phyloP scores from a whole-genome alignment of 495 filamentous ascomycete genomes.

The Trichoderma reesei region DNA sequence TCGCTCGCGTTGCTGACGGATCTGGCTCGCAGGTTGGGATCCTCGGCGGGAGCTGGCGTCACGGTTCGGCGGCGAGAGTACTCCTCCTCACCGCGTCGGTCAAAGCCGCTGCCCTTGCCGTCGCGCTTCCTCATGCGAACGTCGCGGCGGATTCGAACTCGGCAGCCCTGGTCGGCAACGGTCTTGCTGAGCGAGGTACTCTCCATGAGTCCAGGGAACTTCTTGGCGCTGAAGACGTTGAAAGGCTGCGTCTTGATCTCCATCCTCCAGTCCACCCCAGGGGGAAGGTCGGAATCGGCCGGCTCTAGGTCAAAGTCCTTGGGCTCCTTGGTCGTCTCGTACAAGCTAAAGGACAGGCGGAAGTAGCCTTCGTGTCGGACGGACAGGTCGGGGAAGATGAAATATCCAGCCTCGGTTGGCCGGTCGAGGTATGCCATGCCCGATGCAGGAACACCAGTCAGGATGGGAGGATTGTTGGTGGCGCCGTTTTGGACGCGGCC shows the following conservation, averaged over 20 bases:
- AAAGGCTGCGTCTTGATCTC: constrained; percentile 86
- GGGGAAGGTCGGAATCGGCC: constrained; percentile 17
- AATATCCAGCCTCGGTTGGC: constrained; percentile 84
- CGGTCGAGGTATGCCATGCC: constrained; percentile 96
- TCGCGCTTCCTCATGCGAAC: constrained; percentile 92
- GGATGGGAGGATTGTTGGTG: constrained; percentile 61
- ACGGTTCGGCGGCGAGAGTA: constrained; percentile 44
- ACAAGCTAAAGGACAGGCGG: constrained; percentile 79
- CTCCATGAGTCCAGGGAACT: constrained; percentile 90
- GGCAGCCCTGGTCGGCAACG: constrained; percentile 94
- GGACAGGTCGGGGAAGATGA: constrained; percentile 94
- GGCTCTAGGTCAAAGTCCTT: constrained; percentile 37
- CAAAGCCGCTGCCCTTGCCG: constrained; percentile 60
- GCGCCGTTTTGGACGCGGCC: constrained; percentile 57
- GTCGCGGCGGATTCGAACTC: constrained; percentile 91
- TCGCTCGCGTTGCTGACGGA: constrained; percentile 66
- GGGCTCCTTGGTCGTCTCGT: constrained; percentile 77
- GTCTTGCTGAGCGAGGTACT: constrained; percentile 82
- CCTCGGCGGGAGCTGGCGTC: constrained; percentile 50
- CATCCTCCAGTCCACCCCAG: constrained; percentile 47
- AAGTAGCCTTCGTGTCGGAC: constrained; percentile 94
- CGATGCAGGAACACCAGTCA: constrained; percentile 92
- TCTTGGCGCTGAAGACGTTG: constrained; percentile 92
- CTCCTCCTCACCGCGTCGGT: constrained; percentile 55
- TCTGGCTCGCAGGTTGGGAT: constrained; percentile 55